These are phyloP conservation scores for Tilletia horrida DNA, from an alignment of 1,284 basidiomycete genomes.

Conservation along the genomic window DNA sequence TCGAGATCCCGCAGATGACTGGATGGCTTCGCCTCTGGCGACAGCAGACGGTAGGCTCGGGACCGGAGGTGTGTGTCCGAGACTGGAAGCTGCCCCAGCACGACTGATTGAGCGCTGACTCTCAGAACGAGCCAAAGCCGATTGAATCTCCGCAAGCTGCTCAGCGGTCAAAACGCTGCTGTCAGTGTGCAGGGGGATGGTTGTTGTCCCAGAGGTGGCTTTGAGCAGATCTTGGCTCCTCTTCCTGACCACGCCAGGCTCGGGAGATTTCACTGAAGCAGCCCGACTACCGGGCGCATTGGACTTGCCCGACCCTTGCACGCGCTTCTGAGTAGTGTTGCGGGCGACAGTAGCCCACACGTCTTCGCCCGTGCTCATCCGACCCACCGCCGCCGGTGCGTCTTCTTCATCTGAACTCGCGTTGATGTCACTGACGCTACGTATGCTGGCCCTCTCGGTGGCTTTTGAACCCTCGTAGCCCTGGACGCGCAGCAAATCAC, in stretches of 20 bases:
- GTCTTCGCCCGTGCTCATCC: conserved; percentile 33
- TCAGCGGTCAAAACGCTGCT: conserved; percentile 29
- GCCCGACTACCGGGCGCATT: conserved; percentile 6
- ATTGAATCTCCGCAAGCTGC: conserved; percentile 39
- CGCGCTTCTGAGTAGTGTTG: conserved; percentile 14
- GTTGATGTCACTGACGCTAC: conserved; percentile 8
- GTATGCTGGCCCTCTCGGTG: background rate
- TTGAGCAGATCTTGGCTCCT: conserved; percentile 25
- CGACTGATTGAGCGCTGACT: conserved; percentile 20
- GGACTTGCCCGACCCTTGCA: conserved; percentile 8
- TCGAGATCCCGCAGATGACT: too few species aligned
- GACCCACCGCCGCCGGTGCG: background rate
- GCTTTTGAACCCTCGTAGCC: too few species aligned
- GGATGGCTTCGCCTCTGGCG: background rate
- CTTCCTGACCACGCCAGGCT: conserved; percentile 10
- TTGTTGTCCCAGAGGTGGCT: background rate
- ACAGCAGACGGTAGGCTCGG: background rate
- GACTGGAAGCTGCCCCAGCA: conserved; percentile 1
- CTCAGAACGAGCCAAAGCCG: conserved; percentile 35
- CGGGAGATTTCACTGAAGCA: background rate
- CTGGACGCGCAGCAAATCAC: too few species aligned
- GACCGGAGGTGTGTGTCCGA: background rate
- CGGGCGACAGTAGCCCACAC: conserved; percentile 42
- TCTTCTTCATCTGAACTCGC: conserved; percentile 8
- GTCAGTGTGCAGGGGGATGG: background rate